Evolutionary conservation across 2,329 filamentous ascomycete genomes (phyloP), one percentile per base, ranked within the genome.

Genomic region (Ustulina deusta): DNA sequence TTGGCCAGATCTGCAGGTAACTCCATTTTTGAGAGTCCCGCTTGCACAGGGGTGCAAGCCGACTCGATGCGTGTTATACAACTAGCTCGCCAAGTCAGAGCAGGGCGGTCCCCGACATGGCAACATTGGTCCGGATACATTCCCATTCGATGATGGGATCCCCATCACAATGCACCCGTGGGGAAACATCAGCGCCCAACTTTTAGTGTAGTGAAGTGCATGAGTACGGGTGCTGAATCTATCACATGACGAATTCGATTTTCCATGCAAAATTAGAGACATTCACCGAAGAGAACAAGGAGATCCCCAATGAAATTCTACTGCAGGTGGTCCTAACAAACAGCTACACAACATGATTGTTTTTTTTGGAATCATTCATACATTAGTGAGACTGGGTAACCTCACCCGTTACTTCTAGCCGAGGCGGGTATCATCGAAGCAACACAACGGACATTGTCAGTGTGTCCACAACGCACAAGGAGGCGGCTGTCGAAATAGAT

Each of bases 11-110:
- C 56, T 67, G 61, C 63, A 61, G 20, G 40, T 13, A 44, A 65
- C 58, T 56, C 62, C 57, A 40, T 55, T 61, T 36, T 54, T 57
- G 32, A 59, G 62, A 61, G 52, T 61, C 34, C 38, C 57, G 52
- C 56, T 64, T 62, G 49, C 38, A 36, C 59, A 67, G 61, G 65
- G 64, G 52, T 52, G 64, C 46, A 67, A 67, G 64, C 67, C 60
- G 57, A 68, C 58, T 69, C 38, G 65, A 68, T 34, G 56, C 40
- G 61, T 55, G 34, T 63, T 63, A 46, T 66, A 63, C 61, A 62
- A 61, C 48, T 65, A 60, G 61, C 61, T 34, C 57, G 64, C 68
- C 61, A 64, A 69, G 68, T 69, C 57, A 68, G 65, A 52, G 36
- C 29, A 67, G 57, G 55, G 63, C 42, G 36, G 38, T 44, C 66